Evolutionary conservation across 1,284 basidiomycete genomes (phyloP).

Genomic region (Xerocomus amazonicus): DNA sequence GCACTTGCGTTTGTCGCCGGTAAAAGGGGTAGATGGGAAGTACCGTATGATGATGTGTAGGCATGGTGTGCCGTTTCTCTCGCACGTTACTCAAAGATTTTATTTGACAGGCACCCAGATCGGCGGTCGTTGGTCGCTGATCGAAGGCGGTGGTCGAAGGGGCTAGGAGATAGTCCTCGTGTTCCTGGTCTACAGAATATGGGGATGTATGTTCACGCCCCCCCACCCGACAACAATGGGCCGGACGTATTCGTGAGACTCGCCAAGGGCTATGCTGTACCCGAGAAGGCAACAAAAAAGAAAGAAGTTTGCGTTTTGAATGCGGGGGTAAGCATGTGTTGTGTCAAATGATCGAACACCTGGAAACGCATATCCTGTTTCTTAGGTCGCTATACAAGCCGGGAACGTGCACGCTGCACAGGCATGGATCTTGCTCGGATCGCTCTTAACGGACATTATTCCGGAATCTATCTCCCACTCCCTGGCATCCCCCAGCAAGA

Average conservation of each 20-base stretch:
- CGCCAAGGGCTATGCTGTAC: constrained; percentile 62
- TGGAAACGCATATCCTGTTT: neutral
- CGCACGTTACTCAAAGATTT: constrained; percentile 1
- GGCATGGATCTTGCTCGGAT: constrained; percentile 65
- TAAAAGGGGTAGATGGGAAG: constrained; percentile 54
- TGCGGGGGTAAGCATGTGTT: constrained; percentile 45
- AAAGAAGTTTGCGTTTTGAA: constrained; percentile 41
- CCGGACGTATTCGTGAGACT: constrained; percentile 57
- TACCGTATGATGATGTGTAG: constrained; percentile 84
- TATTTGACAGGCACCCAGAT: constrained; percentile 47
- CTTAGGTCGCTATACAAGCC: constrained; percentile 58
- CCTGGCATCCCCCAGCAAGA: constrained; percentile 27
- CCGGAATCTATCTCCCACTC: constrained; percentile 32
- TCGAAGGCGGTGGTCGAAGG: constrained; percentile 42
- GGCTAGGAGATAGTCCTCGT: constrained; percentile 48
- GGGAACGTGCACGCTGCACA: constrained; percentile 63
- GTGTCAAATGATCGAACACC: neutral
- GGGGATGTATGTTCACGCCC: constrained; percentile 42
- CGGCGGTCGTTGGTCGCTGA: constrained; percentile 38
- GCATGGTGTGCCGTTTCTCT: constrained; percentile 25
- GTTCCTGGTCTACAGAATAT: constrained; percentile 51
- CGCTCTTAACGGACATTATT: constrained; percentile 50
- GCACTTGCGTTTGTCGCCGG: constrained; percentile 71
- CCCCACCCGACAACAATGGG: constrained; percentile 22
- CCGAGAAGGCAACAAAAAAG: constrained; percentile 49